Evolutionary conservation across 2,329 filamentous ascomycete species (phyloP), one percentile per base, ranked within the genome.

Genomic region (Microdochium bolleyi): DNA sequence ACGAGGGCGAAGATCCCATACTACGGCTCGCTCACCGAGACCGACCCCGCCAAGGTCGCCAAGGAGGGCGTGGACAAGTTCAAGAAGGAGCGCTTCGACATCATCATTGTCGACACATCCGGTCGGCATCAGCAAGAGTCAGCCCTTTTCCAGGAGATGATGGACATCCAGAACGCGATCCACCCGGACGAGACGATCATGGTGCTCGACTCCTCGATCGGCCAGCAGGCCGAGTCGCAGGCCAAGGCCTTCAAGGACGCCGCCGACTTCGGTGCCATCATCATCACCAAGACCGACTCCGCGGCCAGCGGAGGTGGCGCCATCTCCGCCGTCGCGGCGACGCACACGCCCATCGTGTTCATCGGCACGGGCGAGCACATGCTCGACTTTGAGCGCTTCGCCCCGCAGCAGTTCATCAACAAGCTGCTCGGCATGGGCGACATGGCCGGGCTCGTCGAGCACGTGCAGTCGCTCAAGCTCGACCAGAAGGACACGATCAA

Each of bases 401-500:
- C 89, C 49, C 94, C 94, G 2, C 87, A 95, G 64, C 88, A 92
- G 49, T 99, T 99, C 64, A 85, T 99, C 48, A 89, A 87, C 60
- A 99, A 96, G 71, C 75, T 99, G 7, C 78, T 99, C 14, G 94
- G 94, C 50, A 97, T 97, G 91, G 94, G 94, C 48, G 94, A 99
- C 64, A 95, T 99, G 78, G 87, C 89, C 24, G 92, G 94, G 0
- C 73, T 99, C 30, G 89, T 99, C 11, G 94, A 99, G 71, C 94
- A 99, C 66, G 94, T 99, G 1, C 94, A 99, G 68, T 89, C 87
- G 30, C 80, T 99, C 51, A 96, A 95, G 67, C 82, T 96, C 50
- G 92, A 97, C 70, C 94, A 96, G 60, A 97, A 99, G 72, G 92
- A 97, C 63, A 97, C 94, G 3, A 96, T 99, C 79, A 99, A 99